Base-by-base conservation (phyloP, 2,329 filamentous ascomycete genomes). In the Pseudocercospora macadamiae region DNA sequence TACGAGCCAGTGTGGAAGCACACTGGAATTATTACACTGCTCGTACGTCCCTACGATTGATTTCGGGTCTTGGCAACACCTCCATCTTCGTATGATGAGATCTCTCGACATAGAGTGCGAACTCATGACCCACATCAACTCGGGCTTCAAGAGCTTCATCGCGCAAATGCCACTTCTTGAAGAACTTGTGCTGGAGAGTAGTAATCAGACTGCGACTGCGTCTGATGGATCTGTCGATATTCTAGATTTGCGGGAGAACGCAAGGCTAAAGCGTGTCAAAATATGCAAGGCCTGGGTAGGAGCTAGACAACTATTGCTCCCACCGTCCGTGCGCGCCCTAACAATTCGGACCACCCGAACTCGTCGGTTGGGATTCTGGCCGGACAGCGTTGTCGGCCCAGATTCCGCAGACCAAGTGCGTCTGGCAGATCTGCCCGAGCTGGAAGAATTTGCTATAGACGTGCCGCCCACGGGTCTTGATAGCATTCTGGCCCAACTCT, bases 161-260 rank as follows among this genome's bases (percentile, higher is more conserved):
- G 34, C 42, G 3, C 6, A 30, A 9, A 37, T 54, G 23, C 55
- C 48, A 8, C 23, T 55, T 2, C 25, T 62, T 1, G 55, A 26
- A 12, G 44, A 44, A 12, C 39, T 63, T 16, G 51, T 21, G 14
- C 51, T 63, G 2, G 32, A 30, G 37, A 54, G 55, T n/a, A 23
- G 10, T 14, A 51, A 53, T 26, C 26, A 18, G 5, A n/a, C 23
- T 18, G 25, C 32, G 9, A n/a, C 39, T 18, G 55, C 49, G 14
- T 16, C 14, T 3, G 51, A 28, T n/a, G 51, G 28, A 14, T 16
- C 18, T 16, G 30, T 26, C 23, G n/a, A 49, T 18, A 23, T 10
- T 7, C 12, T 64, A 3, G 62, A 64, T 37, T 25, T 64, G 18
- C 47, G 44, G 14, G 37, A 57, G n/a, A 59, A 37, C 23, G 37